These are phyloP conservation scores for Pochonia chlamydosporia DNA, from an alignment of 2,329 filamentous ascomycete species.

Conservation along the genomic window DNA sequence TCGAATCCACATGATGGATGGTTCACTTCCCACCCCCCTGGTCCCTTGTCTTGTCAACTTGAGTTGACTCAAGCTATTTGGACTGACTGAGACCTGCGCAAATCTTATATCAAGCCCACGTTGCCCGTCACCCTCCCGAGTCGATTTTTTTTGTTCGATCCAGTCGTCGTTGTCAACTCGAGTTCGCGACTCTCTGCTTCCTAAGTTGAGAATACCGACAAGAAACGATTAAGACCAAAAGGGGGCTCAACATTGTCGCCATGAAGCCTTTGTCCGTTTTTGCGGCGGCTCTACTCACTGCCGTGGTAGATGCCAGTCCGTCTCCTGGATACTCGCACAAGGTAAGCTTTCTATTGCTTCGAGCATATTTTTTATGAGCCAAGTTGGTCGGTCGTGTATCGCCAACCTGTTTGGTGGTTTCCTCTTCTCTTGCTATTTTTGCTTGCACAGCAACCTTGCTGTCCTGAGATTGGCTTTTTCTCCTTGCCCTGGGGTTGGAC, in stretches of 20 bases:
- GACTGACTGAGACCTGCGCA: not conserved
- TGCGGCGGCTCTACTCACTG: conserved; percentile 24
- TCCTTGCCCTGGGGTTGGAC: too few relatives aligned
- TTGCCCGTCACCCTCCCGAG: not conserved
- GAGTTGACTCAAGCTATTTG: not conserved
- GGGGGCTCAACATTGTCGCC: conserved; percentile 6
- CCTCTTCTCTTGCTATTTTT: not conserved
- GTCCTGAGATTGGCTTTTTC: too few relatives aligned
- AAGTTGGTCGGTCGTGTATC: not conserved
- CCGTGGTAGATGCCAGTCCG: conserved; percentile 18
- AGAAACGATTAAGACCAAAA: not conserved
- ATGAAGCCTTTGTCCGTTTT: conserved; percentile 30
- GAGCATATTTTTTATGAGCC: not conserved
- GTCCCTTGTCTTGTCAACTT: not conserved
- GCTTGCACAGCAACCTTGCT: too few relatives aligned
- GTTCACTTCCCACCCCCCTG: not conserved
- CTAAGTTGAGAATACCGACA: not conserved
- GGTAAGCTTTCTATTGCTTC: conserved; percentile 3
- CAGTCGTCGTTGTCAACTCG: not conserved
- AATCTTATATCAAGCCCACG: not conserved
- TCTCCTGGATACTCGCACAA: not conserved
- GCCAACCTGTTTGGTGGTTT: not conserved
- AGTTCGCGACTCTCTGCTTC: not conserved
- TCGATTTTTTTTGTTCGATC: not conserved
- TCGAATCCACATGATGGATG: not conserved